Evolutionary conservation across 768 basidiomycete genomes (phyloP).

Genomic region (Boletus eberwhitei): DNA sequence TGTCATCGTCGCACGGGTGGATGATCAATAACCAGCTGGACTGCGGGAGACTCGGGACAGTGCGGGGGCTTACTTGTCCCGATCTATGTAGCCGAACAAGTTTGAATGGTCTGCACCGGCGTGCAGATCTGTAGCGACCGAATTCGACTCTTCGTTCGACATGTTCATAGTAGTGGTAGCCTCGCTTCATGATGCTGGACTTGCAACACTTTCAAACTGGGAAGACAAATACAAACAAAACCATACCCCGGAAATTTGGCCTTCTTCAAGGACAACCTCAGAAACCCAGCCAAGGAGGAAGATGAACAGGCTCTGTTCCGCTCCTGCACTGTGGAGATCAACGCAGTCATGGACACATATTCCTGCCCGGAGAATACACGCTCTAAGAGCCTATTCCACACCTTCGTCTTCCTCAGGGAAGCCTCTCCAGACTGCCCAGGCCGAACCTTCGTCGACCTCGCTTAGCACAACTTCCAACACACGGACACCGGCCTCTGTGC

Average conservation of each 20-base stretch:
- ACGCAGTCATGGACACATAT: constrained; percentile 3
- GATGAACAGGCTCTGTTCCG: constrained; percentile 28
- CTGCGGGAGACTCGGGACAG: neutral
- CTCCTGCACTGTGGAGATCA: constrained; percentile 11
- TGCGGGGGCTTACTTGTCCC: constrained; percentile 50
- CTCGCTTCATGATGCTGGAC: constrained; percentile 1
- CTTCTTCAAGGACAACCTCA: neutral
- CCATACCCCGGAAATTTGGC: constrained; percentile 16
- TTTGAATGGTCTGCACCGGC: constrained; percentile 48
- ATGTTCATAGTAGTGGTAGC: constrained; percentile 4
- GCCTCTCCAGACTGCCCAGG: neutral
- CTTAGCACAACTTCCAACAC: neutral
- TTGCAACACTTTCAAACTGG: constrained; percentile 13
- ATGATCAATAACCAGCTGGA: neutral
- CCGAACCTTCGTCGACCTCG: constrained; percentile 3
- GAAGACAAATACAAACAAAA: constrained; percentile 16
- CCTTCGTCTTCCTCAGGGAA: constrained; percentile 11
- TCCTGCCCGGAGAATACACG: neutral
- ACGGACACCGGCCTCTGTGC: constrained; percentile 2
- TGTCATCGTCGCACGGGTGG: constrained; percentile 25
- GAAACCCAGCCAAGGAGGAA: neutral
- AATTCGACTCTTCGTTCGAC: constrained; percentile 32
- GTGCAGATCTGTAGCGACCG: constrained; percentile 43
- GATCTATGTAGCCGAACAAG: constrained; percentile 59
- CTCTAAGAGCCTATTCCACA: constrained; percentile 17